Conservation (phyloP, 805 yeast species). For the Sungouiozyma ichnusensis region DNA sequence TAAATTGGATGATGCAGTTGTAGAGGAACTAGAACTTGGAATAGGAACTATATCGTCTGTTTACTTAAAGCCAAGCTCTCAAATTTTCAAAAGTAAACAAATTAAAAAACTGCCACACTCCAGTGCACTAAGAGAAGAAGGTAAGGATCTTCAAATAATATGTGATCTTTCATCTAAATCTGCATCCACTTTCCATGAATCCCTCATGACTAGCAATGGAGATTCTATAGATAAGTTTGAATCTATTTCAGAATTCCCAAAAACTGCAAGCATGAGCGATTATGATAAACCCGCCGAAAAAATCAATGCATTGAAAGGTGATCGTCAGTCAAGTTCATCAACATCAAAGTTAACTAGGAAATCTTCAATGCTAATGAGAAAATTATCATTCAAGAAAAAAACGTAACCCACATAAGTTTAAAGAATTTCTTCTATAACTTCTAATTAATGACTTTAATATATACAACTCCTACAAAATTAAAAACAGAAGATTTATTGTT, state of each 20-base stretch:
- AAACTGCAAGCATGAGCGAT: constrained; percentile 26
- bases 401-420: too few relatives aligned
- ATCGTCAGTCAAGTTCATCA: constrained; percentile 23
- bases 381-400: constrained; percentile 9
- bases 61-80: constrained; percentile 74
- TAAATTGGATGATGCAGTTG: constrained; percentile 51
- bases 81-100: constrained; percentile 60
- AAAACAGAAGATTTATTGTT: too few relatives aligned
- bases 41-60: constrained; percentile 78
- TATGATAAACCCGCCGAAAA: constrained; percentile 33
- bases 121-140: constrained; percentile 33
- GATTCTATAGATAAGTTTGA: neutral
- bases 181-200: neutral
- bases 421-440: neutral
- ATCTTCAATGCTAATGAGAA: constrained; percentile 29
- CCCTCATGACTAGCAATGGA: neutral
- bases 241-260: neutral
- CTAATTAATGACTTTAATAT: too few relatives aligned
- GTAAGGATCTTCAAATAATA: constrained; percentile 11
- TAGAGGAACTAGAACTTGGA: constrained; percentile 75
- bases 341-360: constrained; percentile 27
- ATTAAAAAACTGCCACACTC: constrained; percentile 40
- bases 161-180: neutral
- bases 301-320: constrained; percentile 28
- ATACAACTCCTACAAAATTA: too few relatives aligned